Evolutionary conservation across 495 filamentous ascomycete species (phyloP), one percentile per base, ranked within the genome.

Genomic region (Halenospora varia): DNA sequence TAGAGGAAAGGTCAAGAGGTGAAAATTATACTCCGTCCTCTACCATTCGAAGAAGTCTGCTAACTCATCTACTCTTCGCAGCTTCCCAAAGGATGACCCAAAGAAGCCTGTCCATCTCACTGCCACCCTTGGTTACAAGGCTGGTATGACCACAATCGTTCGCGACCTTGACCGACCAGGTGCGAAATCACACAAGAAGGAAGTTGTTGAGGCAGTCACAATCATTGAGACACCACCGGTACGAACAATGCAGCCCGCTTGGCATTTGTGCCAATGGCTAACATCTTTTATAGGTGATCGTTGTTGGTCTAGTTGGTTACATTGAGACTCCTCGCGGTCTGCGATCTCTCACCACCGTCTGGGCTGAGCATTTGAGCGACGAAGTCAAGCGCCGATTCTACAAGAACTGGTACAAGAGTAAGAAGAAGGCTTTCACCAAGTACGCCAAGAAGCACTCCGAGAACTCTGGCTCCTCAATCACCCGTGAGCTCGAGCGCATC

Each of bases 401-500:
- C 88, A 99, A 99, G 91, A 99, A 99, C 85, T 99, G 95, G 95
- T 99, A 99, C 89, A 96, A 95, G 84, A 88, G 83, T 83, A 99
- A 99, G 92, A 97, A 96, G 90, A 99, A 99, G 92, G 95, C 95
- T 56, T 99, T 97, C 84, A 99, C 95, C 82, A 96, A 95, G 84
- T 99, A 99, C 79, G 89, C 95, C 83, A 97, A 97, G 90, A 93
- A 96, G 85, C 90, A 97, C 87, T 88, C 95, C 65, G 92, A 96
- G 76, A 87, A 78, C 80, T 85, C 71, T 77, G 93, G 89, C 68
- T 80, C 89, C 67, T 88, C 90, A 64, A 87, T 98, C 81, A 89
- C 87, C 74, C 88, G 89, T 74, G 95, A 99, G 79, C 88, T 97
- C 66, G 93, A 96, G 85, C 92, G 95, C 77, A 97, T 99, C 82